These are phyloP conservation scores for Leonotis leonurus DNA, from an alignment of 257 asterid genomes.

Conservation along the genomic window DNA sequence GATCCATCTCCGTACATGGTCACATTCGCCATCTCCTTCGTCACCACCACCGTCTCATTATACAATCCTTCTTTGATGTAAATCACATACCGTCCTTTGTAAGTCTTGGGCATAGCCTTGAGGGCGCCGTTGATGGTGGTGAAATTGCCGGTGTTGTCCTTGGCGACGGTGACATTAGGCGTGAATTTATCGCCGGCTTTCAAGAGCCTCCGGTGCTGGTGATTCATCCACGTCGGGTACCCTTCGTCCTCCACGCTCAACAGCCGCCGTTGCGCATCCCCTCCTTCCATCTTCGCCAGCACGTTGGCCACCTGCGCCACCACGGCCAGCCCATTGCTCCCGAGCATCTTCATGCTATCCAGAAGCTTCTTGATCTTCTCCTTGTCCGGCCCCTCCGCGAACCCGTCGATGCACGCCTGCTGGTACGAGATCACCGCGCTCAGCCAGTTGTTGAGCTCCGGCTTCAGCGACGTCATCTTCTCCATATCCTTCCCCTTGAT, in stretches of 20 bases:
- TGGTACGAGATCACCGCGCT: constrained; percentile 84
- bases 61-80: constrained; percentile 71
- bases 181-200: constrained; percentile 28
- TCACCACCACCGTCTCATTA: constrained; percentile 53
- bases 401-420: constrained; percentile 70
- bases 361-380: constrained; percentile 27
- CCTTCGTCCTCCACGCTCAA: constrained; percentile 14
- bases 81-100: constrained; percentile 64
- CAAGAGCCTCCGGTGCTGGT: constrained; percentile 41
- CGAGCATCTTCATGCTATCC: constrained; percentile 35
- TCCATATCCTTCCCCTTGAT: constrained; percentile 22
- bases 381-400: constrained; percentile 61
- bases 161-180: constrained; percentile 65
- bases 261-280: constrained; percentile 31
- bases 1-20: constrained; percentile 90
- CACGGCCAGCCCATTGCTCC: constrained; percentile 71
- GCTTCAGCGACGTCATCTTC: constrained; percentile 6
- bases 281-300: background rate
- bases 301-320: constrained; percentile 28
- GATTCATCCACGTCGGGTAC: constrained; percentile 49
- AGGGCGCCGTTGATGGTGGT: constrained; percentile 55
- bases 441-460: constrained; percentile 64
- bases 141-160: constrained; percentile 65
- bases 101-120: constrained; percentile 50
- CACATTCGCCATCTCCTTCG: constrained; percentile 59